These are phyloP conservation scores for Ophiostoma piceae DNA, from an alignment of 2,329 filamentous ascomycete genomes.

Conservation along the genomic window DNA sequence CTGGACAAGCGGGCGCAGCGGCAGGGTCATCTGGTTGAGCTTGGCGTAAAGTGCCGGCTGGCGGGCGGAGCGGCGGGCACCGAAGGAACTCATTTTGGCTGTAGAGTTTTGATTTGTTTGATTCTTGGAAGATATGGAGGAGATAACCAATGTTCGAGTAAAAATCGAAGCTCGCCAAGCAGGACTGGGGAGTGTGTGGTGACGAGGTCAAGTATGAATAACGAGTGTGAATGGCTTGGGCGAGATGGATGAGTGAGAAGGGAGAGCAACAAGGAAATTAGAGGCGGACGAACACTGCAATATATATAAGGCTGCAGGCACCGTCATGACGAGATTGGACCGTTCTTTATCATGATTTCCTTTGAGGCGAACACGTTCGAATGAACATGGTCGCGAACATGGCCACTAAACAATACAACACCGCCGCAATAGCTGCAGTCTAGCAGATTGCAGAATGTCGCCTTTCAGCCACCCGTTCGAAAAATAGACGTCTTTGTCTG, in stretches of 20 bases:
- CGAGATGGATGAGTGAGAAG: not conserved
- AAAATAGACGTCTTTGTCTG: not conserved
- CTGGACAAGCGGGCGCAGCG: conserved; percentile 62
- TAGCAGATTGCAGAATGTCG: not conserved
- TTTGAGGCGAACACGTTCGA: not conserved
- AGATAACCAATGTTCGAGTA: not conserved
- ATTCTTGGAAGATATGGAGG: not conserved
- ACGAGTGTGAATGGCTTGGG: not conserved
- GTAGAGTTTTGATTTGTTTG: not conserved
- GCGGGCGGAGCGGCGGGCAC: conserved; percentile 37
- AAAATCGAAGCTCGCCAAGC: not conserved
- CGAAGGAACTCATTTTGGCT: conserved; percentile 28
- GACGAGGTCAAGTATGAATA: not conserved
- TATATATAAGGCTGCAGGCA: not conserved
- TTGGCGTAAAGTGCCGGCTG: conserved; percentile 55
- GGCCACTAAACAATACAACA: not conserved
- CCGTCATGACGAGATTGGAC: not conserved
- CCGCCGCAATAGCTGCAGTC: not conserved
- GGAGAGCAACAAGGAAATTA: not conserved
- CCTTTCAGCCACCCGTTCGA: not conserved
- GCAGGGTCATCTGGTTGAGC: conserved; percentile 59
- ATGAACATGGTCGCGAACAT: conserved; percentile 1
- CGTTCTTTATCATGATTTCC: not conserved
- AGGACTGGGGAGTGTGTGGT: not conserved
- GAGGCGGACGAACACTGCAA: not conserved